Evolutionary conservation across 2,329 filamentous ascomycete genomes (phyloP), one percentile per base, ranked within the genome.

Genomic region (Tolypocladium guangdongense): DNA sequence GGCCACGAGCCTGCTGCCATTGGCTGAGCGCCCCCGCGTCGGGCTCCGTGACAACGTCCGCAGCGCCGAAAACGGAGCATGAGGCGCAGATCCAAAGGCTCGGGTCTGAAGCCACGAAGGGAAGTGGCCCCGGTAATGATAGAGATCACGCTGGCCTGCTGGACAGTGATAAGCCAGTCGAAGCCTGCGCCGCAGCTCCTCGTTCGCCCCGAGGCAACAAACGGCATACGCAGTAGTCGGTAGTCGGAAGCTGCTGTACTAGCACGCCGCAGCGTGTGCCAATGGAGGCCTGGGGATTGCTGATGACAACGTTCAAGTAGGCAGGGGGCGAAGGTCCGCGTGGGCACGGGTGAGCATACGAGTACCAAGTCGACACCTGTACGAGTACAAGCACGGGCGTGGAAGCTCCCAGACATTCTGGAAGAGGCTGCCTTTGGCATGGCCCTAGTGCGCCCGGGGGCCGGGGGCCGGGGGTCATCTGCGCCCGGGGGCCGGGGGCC

Each of bases 331-430:
- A 22, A 14, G 33, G 33, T 20, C 20, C 33, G 20, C 47, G 20
- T 36, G 32, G 33, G 39, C 46, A 22, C n/a, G n/a, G n/a, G n/a
- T n/a, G n/a, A n/a, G n/a, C n/a, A n/a, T n/a, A n/a, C 27, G 6
- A 27, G 35, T 18, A 37, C 5, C 14, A 14, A 37, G 35, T 37
- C 35, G 18, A 16, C 18, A 18, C 8, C 16, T 37, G 18, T 3
- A 18, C 35, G 18, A 14, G 18, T 7, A 14, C 18, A 11, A 33
- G 33, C 16, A 32, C 43, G 16, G 12, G n/a, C 24, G 30, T 53
- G 47, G 52, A 57, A 57, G 53, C 49, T 37, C 46, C 12, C 37
- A 27, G 18, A 32, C 14, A 35, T 54, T 55, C 54, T 57, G 33
- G 39, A 46, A 46, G 43, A 32, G 43, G 27, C 43, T 46, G 43